Evolutionary conservation across 306 rosid species (phyloP).

Genomic region (Gastrolobium villosum): DNA sequence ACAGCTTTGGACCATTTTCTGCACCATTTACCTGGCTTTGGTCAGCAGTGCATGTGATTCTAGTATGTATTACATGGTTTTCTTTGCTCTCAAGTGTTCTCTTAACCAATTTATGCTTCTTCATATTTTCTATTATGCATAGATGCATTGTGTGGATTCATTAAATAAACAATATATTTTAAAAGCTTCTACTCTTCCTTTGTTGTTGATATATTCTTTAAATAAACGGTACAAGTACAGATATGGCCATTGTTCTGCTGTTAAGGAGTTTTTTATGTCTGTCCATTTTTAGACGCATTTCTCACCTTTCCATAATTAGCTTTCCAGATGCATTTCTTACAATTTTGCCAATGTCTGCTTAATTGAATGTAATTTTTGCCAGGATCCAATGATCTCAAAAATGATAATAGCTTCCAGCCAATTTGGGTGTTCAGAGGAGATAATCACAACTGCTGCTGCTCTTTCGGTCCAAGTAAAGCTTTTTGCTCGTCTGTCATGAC

Average conservation of each 20-base stretch:
- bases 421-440: slow-evolving; percentile 95
- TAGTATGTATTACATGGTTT: slow-evolving; percentile 14
- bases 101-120: neutral
- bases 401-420: slow-evolving; percentile 87
- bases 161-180: neutral
- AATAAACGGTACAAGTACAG: neutral
- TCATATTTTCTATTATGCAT: slow-evolving; percentile 28
- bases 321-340: slow-evolving; percentile 31
- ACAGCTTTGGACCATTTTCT: neutral
- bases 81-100: slow-evolving; percentile 26
- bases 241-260: neutral
- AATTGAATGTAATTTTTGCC: slow-evolving; percentile 37
- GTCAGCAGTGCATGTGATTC: slow-evolving; percentile 23
- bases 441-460: slow-evolving; percentile 83
- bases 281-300: neutral
- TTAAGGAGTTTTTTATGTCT: slow-evolving; percentile 17
- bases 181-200: slow-evolving; percentile 17
- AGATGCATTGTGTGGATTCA: slow-evolving; percentile 9
- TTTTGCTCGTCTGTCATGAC: slow-evolving; percentile 28
- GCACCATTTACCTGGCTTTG: neutral
- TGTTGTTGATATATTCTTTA: slow-evolving; percentile 17
- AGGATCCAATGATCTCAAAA: slow-evolving; percentile 98
- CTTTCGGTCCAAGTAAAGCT: slow-evolving; percentile 87
- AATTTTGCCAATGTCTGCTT: slow-evolving; percentile 16
- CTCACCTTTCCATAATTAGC: slow-evolving; percentile 18